These are phyloP conservation scores for Tardiomyces depauwii DNA, from an alignment of 1,139 yeast genomes.

Conservation along the genomic window DNA sequence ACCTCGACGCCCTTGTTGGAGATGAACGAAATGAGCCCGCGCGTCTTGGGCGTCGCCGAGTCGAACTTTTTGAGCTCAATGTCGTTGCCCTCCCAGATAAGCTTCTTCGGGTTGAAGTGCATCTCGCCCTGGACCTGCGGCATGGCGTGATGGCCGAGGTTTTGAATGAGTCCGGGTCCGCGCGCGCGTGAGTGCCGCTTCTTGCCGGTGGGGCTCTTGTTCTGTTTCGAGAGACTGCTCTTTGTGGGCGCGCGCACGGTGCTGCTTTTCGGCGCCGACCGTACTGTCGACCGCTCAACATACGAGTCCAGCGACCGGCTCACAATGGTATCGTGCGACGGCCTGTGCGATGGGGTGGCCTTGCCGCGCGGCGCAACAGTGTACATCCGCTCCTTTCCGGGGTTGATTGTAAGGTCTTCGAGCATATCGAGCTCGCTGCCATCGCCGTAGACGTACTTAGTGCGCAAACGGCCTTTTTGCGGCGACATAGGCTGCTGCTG, in stretches of 20 bases:
- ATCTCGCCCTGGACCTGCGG: constrained; percentile 24
- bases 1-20: constrained; percentile 26
- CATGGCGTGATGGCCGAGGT: neutral
- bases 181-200: neutral
- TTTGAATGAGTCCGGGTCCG: neutral
- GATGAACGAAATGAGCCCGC: constrained; percentile 28
- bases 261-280: neutral
- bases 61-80: constrained; percentile 43
- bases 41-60: constrained; percentile 16
- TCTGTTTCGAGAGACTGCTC: neutral
- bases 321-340: neutral
- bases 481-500: neutral
- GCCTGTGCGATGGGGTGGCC: neutral
- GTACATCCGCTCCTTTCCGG: neutral
- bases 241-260: neutral
- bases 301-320: neutral
- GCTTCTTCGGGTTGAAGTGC: constrained; percentile 43
- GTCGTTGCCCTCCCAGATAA: constrained; percentile 63
- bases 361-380: neutral
- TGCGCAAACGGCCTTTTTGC: neutral
- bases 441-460: neutral
- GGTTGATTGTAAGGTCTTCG: neutral
- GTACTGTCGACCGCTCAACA: neutral
- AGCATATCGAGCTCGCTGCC: neutral
- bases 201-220: neutral